Base-by-base conservation (phyloP, 768 basidiomycete species). In the Cystofilobasidium capitatum region DNA sequence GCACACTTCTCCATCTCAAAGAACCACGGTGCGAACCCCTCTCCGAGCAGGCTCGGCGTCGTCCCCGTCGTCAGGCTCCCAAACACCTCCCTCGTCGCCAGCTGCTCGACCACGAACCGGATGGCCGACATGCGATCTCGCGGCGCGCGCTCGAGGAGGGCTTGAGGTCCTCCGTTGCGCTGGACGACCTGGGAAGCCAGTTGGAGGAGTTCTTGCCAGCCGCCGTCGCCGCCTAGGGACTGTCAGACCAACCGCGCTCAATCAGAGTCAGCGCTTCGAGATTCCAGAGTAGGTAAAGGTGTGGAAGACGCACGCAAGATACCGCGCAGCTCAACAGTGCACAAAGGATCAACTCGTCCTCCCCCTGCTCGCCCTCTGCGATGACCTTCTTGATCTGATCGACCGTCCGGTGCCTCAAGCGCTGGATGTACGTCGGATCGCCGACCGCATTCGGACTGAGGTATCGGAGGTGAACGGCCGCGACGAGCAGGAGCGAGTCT, bases 61-160 rank as follows among this genome's bases (percentile, higher is more conserved):
- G 45, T 33, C 36, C 72, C 73, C 12, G 74, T 75, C 7, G 71
- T 74, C 71, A 75, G 71, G 65, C 72, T 71, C 9, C 74, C 74
- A 58, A 75, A 75, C 1, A 75, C 72, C 42, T 75, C 73, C 3
- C 74, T 49, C 17, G 69, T 73, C 3, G 74, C 74, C 9, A 75
- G 61, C 49, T 75, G 74, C 66, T 75, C 74, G 29, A 75, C 60
- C 58, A 71, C 70, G 69, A 75, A 75, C 36, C 74, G 70, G 22
- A 58, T 67, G 3, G 72, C 59, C 0, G 73, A 73, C 58, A 73
- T 65, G 20, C 65, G 51, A 29, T 70, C 64, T 33, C 70, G 63
- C 5, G 71, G 61, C 1, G 69, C 70, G 9, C 64, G 44, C 55
- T 62, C 39, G 20, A 75, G 61, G 31, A 75, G 69, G 22, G 69